phyloP scores from a whole-genome alignment of 352 stramenopile species.

The Blastocystis sp. region DNA sequence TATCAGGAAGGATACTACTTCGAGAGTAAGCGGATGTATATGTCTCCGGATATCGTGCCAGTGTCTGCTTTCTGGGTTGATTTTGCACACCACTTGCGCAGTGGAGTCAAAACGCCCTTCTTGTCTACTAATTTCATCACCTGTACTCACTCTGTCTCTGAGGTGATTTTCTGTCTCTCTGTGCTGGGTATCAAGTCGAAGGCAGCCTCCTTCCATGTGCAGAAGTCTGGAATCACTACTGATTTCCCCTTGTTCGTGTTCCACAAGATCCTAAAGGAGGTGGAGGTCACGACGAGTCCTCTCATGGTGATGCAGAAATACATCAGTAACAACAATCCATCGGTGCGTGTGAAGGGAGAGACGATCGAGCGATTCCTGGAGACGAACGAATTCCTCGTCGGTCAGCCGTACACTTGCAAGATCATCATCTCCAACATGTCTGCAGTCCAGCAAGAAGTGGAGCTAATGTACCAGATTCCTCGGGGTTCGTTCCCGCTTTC shows the following conservation, averaged over 20 bases:
- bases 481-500: slow-evolving; percentile 69
- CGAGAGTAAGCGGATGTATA: slow-evolving; percentile 19
- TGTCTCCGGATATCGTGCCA: not conserved
- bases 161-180: slow-evolving; percentile 70
- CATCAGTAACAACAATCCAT: slow-evolving; percentile 64
- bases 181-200: slow-evolving; percentile 68
- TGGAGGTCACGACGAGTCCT: not conserved
- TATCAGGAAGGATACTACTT: slow-evolving; percentile 62
- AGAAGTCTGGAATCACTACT: not conserved
- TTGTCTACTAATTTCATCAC: slow-evolving; percentile 71
- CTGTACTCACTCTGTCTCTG: slow-evolving; percentile 67
- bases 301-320: slow-evolving; percentile 70
- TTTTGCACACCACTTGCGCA: slow-evolving; percentile 68
- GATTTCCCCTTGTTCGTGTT: slow-evolving; percentile 69
- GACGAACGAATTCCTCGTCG: slow-evolving; percentile 68
- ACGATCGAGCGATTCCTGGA: slow-evolving; percentile 60
- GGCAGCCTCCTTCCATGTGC: not conserved
- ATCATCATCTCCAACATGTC: slow-evolving; percentile 72
- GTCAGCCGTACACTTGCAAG: slow-evolving; percentile 69
- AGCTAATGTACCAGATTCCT: slow-evolving; percentile 72
- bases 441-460: slow-evolving; percentile 64
- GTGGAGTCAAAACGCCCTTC: slow-evolving; percentile 63
- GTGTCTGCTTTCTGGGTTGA: slow-evolving; percentile 70
- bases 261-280: slow-evolving; percentile 66
- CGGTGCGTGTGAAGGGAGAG: not conserved